Evolutionary conservation across 345 rosid species (phyloP), one percentile per base, ranked within the genome.

Genomic region (Bruguiera parviflora): DNA sequence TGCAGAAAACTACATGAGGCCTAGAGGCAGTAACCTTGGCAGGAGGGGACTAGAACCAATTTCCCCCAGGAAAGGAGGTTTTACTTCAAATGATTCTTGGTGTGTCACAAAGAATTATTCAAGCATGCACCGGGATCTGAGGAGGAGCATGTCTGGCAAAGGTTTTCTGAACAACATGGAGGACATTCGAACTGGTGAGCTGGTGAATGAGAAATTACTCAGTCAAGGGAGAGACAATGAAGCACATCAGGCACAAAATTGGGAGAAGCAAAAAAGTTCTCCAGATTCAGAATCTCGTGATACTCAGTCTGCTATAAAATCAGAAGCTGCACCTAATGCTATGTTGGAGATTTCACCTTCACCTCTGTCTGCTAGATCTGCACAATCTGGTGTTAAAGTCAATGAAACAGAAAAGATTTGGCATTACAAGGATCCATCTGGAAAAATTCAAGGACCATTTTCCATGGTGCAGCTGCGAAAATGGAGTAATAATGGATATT

Each of bases 391-490:
- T 77, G 78, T 80, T 65, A 81, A 83, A 77, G 35, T 84, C 55
- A 85, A 81, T 75, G 99, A 96, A 65, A 70, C 96, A 6, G 97
- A 96, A 76, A 96, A 96, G 79, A 83, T 84, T 10, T 96, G 99
- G 99, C 86, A 88, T 80, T 96, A 96, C 78, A 67, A 79, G 75
- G 99, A 96, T 84, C 99, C 99, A 58, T 81, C 98, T 71, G 97
- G 96, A 67, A 96, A 96, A 78, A 78, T 84, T 43, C 99, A 96
- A 77, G 99, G 99, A 32, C 96, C 99, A 58, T 96, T 96, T 79
- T 92, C 99, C 5, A 84, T 92, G 69, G 89, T 86, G 64, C 98
- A 92, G 83, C 88, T 96, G 66, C 91, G 94, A 67, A 96, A 92
- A 81, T 96, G 99, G 99, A 96, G 68, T 81, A 87, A 79, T 66